Conservation (phyloP, 495 filamentous ascomycete species). For the Aspergillus nanangensis region DNA sequence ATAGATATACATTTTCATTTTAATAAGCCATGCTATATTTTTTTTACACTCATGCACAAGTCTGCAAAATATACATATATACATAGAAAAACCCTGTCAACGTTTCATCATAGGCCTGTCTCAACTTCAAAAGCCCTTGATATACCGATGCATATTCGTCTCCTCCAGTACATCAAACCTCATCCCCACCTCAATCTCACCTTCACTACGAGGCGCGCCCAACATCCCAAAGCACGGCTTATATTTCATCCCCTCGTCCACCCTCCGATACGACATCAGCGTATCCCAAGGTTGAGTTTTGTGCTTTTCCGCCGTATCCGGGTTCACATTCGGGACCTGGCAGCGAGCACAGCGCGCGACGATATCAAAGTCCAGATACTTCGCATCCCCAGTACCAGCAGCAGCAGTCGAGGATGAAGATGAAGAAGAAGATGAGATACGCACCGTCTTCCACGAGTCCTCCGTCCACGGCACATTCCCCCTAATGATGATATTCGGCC, state of each 20-base stretch:
- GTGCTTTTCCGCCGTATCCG: slow-evolving; percentile 64
- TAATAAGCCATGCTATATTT: no score
- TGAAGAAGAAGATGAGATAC: slow-evolving; percentile 38
- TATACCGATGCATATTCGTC: slow-evolving; percentile 56
- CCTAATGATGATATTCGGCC: slow-evolving; percentile 76
- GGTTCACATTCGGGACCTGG: slow-evolving; percentile 82
- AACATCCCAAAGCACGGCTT: slow-evolving; percentile 85
- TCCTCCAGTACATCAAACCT: slow-evolving; percentile 49
- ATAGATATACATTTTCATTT: no score
- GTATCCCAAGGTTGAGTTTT: slow-evolving; percentile 70
- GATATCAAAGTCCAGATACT: slow-evolving; percentile 47
- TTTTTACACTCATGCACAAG: no score
- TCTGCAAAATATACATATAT: background rate
- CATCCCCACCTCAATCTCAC: slow-evolving; percentile 50
- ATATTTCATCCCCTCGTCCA: slow-evolving; percentile 69
- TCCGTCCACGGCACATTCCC: slow-evolving; percentile 64
- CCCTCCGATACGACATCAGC: slow-evolving; percentile 61
- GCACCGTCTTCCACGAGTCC: slow-evolving; percentile 75
- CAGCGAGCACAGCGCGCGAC: slow-evolving; percentile 74
- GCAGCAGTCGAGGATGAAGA: no score
- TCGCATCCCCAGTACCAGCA: no score
- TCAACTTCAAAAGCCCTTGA: slow-evolving; percentile 34
- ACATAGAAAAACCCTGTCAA: background rate
- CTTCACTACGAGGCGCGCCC: slow-evolving; percentile 56
- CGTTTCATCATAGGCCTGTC: no score